Evolutionary conservation across 2,329 filamentous ascomycete species (phyloP).

Genomic region (Emydomyces testavorans): DNA sequence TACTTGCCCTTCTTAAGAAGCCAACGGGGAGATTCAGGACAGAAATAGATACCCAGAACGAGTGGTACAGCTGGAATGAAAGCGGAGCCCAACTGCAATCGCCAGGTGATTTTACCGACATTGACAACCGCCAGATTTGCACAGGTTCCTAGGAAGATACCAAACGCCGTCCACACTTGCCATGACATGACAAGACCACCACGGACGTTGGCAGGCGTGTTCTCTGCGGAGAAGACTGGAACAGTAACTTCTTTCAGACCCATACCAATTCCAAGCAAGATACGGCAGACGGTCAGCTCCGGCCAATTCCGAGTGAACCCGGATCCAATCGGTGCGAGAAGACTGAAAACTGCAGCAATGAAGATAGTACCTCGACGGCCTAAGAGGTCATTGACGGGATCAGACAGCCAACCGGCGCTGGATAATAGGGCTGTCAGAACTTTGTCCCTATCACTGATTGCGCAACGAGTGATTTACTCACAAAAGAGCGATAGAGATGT

Average conservation of each 20-base stretch:
- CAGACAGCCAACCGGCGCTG: conserved; percentile 55
- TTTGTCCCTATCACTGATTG: background rate
- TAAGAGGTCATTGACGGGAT: conserved; percentile 48
- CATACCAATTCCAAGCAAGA: conserved; percentile 52
- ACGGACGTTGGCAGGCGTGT: conserved; percentile 43
- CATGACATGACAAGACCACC: conserved; percentile 48
- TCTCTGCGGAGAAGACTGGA: conserved; percentile 46
- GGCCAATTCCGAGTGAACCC: conserved; percentile 49
- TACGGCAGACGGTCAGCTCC: conserved; percentile 45
- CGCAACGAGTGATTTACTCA: conserved; percentile 22
- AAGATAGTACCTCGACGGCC: conserved; percentile 57
- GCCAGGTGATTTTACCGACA: conserved; percentile 49
- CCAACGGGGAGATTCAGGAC: conserved; percentile 56
- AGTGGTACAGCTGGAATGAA: conserved; percentile 53
- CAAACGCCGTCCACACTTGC: conserved; percentile 43
- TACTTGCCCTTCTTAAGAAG: conserved; percentile 56
- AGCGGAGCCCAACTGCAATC: conserved; percentile 52
- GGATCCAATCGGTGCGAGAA: conserved; percentile 57
- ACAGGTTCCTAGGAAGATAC: conserved; percentile 56
- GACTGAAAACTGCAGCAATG: conserved; percentile 50
- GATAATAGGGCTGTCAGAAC: background rate
- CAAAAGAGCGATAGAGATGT: conserved; percentile 41
- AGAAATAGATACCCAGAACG: conserved; percentile 47
- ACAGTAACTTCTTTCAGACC: conserved; percentile 49
- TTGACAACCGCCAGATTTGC: conserved; percentile 55